Conservation (phyloP, 225 moss, liverwort and hornwort genomes). For the Physcomitrium patens region DNA sequence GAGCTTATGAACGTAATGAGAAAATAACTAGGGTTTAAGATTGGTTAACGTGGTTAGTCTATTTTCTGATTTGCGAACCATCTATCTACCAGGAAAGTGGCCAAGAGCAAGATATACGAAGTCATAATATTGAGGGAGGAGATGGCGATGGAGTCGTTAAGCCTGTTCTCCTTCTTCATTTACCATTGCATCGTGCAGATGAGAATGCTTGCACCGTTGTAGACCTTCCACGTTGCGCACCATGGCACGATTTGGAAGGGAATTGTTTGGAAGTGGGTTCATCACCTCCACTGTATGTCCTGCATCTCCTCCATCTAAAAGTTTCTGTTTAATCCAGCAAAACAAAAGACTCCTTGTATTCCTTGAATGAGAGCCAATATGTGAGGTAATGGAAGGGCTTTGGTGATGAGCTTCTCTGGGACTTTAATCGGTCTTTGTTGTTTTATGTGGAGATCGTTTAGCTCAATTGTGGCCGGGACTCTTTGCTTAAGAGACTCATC, state of each 20-base stretch:
- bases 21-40: background rate
- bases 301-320: conserved; percentile 4
- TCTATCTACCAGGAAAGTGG: conserved; percentile 19
- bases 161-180: conserved; percentile 53
- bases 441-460: background rate
- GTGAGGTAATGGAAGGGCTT: background rate
- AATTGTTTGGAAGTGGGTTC: conserved; percentile 43
- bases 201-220: conserved; percentile 40
- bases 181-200: conserved; percentile 54
- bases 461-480: background rate
- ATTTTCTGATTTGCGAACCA: background rate
- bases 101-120: background rate
- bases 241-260: conserved; percentile 69
- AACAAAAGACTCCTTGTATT: background rate
- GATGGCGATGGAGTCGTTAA: conserved; percentile 2
- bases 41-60: background rate
- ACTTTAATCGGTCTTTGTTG: background rate
- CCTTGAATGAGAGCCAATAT: background rate
- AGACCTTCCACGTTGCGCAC: conserved; percentile 66
- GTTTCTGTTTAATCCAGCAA: background rate
- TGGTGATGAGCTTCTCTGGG: background rate
- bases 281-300: conserved; percentile 29
- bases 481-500: background rate
- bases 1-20: background rate
- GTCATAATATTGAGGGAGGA: background rate